Evolutionary conservation across 208 protist species (phyloP), one percentile per base, ranked within the genome.

Genomic region (Leishmania major): DNA sequence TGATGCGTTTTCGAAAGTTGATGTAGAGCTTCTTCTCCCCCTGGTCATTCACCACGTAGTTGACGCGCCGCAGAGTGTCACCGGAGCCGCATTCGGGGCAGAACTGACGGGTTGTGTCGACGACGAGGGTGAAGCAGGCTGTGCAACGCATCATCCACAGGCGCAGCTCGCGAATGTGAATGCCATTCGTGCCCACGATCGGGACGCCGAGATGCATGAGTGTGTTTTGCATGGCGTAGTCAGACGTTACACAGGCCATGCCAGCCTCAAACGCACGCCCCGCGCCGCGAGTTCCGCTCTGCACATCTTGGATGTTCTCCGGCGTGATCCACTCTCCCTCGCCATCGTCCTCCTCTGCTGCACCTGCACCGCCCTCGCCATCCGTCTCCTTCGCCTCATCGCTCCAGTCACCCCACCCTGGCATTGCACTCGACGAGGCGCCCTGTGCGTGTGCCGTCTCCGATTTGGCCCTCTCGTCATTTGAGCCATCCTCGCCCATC

Each of bases 161-260:
- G 3, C 96, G 97, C 60, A 98, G 90, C 84, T 98, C 89, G 1
- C 77, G 76, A 51, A 99, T 97, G 57, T 92, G 87, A 90, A 98
- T 94, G 22, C 97, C 97, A 72, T 95, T 90, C 31, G 90, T 88
- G 66, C 94, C 94, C 40, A 98, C 84, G 51, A 98, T 89, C 15
- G 94, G 91, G 19, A 99, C 88, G 47, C 96, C 96, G 22, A 98
- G 88, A 73, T 99, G 96, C 62, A 98, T 85, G 45, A 98, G 84
- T 31, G 95, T 96, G 90, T 99, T 99, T 86, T 99, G 96, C 95
- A 99, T 98, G 37, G 97, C 94, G 84, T 96, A 99, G 86, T 99
- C 97, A n/a, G 96, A 98, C 53, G 97, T 98, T 22, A 98, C 93
- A 74, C 96, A 98, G 17, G 92, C 95, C 80, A 98, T 93, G 60